These are phyloP conservation scores for Diaporthe citri DNA, from an alignment of 2,329 filamentous ascomycete species.

Conservation along the genomic window DNA sequence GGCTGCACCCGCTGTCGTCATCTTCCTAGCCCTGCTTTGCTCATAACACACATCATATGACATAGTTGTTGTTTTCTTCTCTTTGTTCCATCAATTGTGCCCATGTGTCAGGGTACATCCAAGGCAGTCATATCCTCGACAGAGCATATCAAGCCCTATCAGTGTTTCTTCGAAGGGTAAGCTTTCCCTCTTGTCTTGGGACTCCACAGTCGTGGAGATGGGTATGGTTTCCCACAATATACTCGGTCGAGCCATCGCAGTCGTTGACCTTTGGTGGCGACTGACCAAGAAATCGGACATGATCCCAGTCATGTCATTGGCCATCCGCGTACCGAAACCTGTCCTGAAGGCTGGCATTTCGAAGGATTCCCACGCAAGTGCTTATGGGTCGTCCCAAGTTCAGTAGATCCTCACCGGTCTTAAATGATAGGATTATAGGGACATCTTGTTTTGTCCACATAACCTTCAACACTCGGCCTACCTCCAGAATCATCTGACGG, in stretches of 20 bases:
- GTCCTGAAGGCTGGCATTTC: neutral
- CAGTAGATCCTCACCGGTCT: constrained; percentile 1
- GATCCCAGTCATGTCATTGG: neutral
- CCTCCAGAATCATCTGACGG: neutral
- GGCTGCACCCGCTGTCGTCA: constrained; percentile 25
- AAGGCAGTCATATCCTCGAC: neutral
- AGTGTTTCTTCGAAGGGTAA: neutral
- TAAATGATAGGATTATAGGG: neutral
- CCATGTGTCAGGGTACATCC: neutral
- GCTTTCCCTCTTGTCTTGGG: neutral
- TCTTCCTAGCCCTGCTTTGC: constrained; percentile 8
- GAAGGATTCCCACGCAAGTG: neutral
- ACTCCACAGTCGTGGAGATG: neutral
- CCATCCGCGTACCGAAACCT: neutral
- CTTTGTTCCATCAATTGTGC: neutral
- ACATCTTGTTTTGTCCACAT: neutral
- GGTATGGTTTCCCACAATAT: neutral
- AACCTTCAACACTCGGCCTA: neutral
- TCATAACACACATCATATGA: constrained; percentile 13
- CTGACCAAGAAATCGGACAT: neutral
- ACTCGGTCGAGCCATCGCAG: neutral
- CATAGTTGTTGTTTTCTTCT: neutral
- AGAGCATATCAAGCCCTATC: neutral
- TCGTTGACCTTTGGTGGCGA: neutral
- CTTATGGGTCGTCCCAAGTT: neutral